Base-by-base conservation (phyloP, 2,329 filamentous ascomycete genomes). In the Aureobasidium namibiae region DNA sequence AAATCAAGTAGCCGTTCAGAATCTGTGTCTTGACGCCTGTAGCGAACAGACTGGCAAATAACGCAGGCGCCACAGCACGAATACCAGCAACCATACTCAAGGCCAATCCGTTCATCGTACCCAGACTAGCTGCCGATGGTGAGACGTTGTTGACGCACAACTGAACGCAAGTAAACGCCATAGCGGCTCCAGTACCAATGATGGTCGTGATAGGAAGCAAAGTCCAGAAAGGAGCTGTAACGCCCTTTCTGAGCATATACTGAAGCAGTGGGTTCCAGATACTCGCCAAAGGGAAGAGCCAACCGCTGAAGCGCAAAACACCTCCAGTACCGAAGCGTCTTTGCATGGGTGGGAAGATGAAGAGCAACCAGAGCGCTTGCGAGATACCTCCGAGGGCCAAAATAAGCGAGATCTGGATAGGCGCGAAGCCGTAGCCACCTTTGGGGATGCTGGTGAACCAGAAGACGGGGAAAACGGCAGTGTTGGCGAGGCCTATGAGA, bases 101-200 rank as follows among this genome's bases (percentile, higher is more conserved):
- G 0, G 82, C 80, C 1, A 90, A 65, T 0, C 86, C 85, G 65
- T 92, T 92, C 29, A 94, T 74, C 0, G 83, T 90, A 0, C 86
- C 88, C 10, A 92, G 75, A 0, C 83, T 80, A 42, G 77, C 75
- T 1, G 82, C 79, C 10, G 78, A 82, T 0, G 89, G 89, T 0
- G 85, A 80, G 2, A 88, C 82, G 60, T 92, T 87, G 70, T 92
- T 92, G 33, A 92, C 68, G 0, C 84, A 83, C 9, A 92, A 82
- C 74, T 92, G 88, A 0, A 86, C 79, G 1, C 78, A 84, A 0
- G 87, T 91, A 67, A 87, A 88, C 1, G 80, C 76, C 86, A 89
- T 90, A 50, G 78, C 79, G 0, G 89, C 81, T 1, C 84, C 83
- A 13, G 79, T 79, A 0, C 85, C 86, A 0, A 88, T n/a, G 0